These are phyloP conservation scores for Neonothopanus nambi DNA, from an alignment of 1,284 basidiomycete genomes.

Conservation along the genomic window DNA sequence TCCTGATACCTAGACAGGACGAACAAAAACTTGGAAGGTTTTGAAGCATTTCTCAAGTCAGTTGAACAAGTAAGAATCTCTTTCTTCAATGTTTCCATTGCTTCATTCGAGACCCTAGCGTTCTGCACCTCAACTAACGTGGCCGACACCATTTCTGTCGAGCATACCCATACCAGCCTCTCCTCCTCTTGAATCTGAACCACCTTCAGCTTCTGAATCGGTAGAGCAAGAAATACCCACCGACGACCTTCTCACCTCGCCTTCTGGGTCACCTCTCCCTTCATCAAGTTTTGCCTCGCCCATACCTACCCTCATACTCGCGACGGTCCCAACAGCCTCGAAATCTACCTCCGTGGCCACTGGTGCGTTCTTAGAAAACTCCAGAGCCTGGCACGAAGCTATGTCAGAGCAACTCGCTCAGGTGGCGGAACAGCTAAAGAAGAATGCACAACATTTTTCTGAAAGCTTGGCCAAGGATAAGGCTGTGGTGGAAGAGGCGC, in stretches of 20 bases:
- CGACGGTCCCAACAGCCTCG: constrained; percentile 27
- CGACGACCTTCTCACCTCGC: constrained; percentile 15
- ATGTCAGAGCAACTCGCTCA: constrained; percentile 70
- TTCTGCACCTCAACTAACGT: constrained; percentile 38
- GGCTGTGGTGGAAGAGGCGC: constrained; percentile 55
- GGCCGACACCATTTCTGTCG: constrained; percentile 39
- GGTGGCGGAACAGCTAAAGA: constrained; percentile 78
- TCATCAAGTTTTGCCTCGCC: constrained; percentile 5
- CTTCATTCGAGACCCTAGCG: constrained; percentile 24
- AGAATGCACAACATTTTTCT: constrained; percentile 73
- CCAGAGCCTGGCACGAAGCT: constrained; percentile 66
- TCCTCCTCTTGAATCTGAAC: constrained; percentile 16
- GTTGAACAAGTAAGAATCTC: constrained; percentile 35
- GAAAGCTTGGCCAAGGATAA: constrained; percentile 66
- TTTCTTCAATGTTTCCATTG: neutral
- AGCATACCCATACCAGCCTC: constrained; percentile 30
- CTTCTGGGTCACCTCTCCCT: constrained; percentile 11
- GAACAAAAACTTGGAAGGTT: constrained; percentile 49
- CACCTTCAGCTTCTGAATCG: constrained; percentile 6
- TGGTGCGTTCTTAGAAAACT: constrained; percentile 49
- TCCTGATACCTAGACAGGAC: constrained; percentile 31
- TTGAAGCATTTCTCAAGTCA: constrained; percentile 47
- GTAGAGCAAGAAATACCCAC: neutral
- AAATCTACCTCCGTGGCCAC: constrained; percentile 32
- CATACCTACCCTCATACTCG: constrained; percentile 20